A percentile compares a stretch with the other conserved stretches of the same genome.
Conservation (phyloP, 768 basidiomycete species). For the Fibroporia radiculosa region DNA sequence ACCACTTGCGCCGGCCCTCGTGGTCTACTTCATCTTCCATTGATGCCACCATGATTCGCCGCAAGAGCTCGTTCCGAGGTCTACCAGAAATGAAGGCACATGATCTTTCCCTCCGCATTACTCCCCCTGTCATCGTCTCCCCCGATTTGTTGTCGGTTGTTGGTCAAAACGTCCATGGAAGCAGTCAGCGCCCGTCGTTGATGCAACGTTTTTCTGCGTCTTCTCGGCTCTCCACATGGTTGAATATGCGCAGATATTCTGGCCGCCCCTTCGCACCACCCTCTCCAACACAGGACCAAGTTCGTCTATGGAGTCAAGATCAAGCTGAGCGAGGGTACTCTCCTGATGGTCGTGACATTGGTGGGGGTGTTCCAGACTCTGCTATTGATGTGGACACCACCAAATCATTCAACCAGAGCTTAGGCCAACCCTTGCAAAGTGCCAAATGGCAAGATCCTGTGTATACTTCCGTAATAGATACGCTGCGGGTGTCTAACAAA, state of each 20-base stretch:
- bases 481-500: too few relatives aligned
- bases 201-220: conserved; percentile 1
- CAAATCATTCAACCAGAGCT: conserved; percentile 1
- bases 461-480: conserved; percentile 9
- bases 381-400: not conserved
- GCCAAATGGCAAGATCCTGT: conserved; percentile 14
- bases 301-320: conserved; percentile 25
- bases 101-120: conserved; percentile 4
- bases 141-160: conserved; percentile 5
- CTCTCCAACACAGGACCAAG: conserved; percentile 19
- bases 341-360: not conserved
- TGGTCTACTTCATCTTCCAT: conserved; percentile 4
- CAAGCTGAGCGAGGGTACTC: conserved; percentile 24
- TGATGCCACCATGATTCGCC: too few relatives aligned
- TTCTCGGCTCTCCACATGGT: conserved; percentile 30
- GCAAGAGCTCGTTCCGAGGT: conserved; percentile 20
- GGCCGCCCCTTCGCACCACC: conserved; percentile 2
- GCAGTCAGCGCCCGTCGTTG: not conserved
- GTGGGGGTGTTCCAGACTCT: not conserved
- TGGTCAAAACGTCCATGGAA: not conserved
- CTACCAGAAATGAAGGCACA: conserved; percentile 6
- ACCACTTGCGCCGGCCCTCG: conserved; percentile 15
- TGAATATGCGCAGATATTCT: conserved; percentile 21
- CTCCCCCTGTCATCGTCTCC: conserved; percentile 8
- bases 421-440: conserved; percentile 8